phyloP scores from a whole-genome alignment of 176 grass and related monocot genomes.

The Aegilops bicornis region DNA sequence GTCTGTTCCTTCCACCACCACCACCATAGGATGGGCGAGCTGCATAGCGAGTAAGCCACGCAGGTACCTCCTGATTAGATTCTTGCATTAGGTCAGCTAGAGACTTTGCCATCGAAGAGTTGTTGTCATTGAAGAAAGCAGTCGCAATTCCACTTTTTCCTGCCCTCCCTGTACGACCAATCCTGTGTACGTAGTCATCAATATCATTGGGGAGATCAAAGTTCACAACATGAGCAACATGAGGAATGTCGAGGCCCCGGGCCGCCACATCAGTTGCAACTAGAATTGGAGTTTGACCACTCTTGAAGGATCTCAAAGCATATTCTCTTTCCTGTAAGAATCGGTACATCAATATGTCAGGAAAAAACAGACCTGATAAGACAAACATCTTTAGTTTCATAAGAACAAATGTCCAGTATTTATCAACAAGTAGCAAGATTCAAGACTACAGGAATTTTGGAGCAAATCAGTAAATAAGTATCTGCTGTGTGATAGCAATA shows the following conservation, averaged over 20 bases:
- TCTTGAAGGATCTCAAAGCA: conserved; percentile 90
- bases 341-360: conserved; percentile 1
- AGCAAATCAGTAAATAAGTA: not conserved
- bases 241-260: conserved; percentile 90
- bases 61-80: conserved; percentile 87
- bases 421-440: not conserved
- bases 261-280: conserved; percentile 97
- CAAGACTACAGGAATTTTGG: not conserved
- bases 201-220: conserved; percentile 95
- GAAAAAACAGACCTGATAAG: not conserved
- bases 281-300: conserved; percentile 76
- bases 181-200: conserved; percentile 82
- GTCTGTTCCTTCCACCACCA: conserved; percentile 54
- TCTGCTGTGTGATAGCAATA: not conserved
- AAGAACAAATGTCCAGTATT: not conserved
- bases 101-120: conserved; percentile 53
- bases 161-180: conserved; percentile 83
- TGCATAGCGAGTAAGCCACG: conserved; percentile 68
- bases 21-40: conserved; percentile 61
- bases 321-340: conserved; percentile 77
- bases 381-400: not conserved
- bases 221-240: conserved; percentile 97
- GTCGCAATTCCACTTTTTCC: conserved; percentile 78
- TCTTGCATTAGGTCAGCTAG: conserved; percentile 84
- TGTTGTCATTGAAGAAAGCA: conserved; percentile 89